Evolutionary conservation across 2,329 filamentous ascomycete genomes (phyloP).

Genomic region (Penicillium sp.): DNA sequence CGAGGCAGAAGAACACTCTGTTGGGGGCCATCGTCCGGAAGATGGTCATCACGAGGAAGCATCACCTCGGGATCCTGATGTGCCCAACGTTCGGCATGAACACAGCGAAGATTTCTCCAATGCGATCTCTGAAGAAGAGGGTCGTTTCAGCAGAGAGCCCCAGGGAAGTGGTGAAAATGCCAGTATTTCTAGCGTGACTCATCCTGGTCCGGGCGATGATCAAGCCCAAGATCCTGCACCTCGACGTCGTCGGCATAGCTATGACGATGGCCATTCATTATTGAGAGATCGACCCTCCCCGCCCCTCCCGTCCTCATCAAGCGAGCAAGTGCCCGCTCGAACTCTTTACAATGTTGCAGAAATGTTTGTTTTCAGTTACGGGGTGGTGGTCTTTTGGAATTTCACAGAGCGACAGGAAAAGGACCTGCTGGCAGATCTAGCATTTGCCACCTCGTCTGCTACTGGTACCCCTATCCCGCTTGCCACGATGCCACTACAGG

Average conservation of each 20-base stretch:
- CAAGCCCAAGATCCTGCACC: constrained; percentile 10
- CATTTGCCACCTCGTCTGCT: constrained; percentile 59
- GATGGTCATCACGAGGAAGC: constrained; percentile 25
- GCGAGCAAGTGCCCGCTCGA: constrained; percentile 52
- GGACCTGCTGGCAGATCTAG: constrained; percentile 88
- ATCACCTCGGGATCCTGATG: constrained; percentile 10
- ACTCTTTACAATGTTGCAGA: constrained; percentile 68
- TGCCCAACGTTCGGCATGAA: constrained; percentile 6
- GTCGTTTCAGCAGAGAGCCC: constrained; percentile 5
- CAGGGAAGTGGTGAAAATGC: neutral
- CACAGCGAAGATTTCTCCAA: constrained; percentile 12
- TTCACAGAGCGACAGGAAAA: constrained; percentile 95
- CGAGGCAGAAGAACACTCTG: constrained; percentile 49
- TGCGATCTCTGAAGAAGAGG: constrained; percentile 13
- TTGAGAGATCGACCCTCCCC: constrained; percentile 25
- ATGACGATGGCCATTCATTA: constrained; percentile 20
- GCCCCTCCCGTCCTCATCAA: constrained; percentile 41
- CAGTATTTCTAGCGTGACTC: neutral
- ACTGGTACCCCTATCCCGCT: constrained; percentile 52
- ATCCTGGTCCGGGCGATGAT: constrained; percentile 3
- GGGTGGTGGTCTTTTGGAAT: constrained; percentile 98
- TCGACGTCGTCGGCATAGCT: constrained; percentile 21
- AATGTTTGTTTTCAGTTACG: constrained; percentile 96
- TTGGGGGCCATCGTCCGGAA: constrained; percentile 28
- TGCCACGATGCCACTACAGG: constrained; percentile 70